A percentile compares a stretch with the other conserved stretches of the same genome.
These are phyloP conservation scores for Pontederia paniculata DNA, from an alignment of 176 grass and related monocot species.

Conservation along the genomic window DNA sequence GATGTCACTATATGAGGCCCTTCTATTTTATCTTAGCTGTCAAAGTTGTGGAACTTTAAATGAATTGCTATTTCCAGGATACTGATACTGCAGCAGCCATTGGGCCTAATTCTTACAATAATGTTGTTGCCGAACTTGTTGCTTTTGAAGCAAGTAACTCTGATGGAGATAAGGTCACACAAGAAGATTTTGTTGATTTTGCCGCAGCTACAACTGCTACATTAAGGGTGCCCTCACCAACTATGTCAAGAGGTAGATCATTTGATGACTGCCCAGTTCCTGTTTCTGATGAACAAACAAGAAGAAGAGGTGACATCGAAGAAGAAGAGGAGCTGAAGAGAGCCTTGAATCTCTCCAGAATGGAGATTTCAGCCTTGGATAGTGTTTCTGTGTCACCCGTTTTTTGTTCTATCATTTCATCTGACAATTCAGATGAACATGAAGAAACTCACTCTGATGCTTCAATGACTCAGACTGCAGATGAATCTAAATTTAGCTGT, in stretches of 20 bases:
- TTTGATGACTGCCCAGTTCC: constrained; percentile 53
- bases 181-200: constrained; percentile 79
- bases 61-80: constrained; percentile 36
- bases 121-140: constrained; percentile 64
- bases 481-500: constrained; percentile 9
- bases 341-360: constrained; percentile 68
- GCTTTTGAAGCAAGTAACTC: constrained; percentile 45
- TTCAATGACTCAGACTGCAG: constrained; percentile 14
- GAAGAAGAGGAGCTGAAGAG: constrained; percentile 85
- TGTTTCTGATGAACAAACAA: constrained; percentile 28
- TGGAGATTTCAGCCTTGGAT: constrained; percentile 28
- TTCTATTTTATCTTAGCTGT: no score
- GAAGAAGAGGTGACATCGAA: constrained; percentile 57
- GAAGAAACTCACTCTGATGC: constrained; percentile 5
- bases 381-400: constrained; percentile 32
- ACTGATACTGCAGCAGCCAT: constrained; percentile 63
- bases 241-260: constrained; percentile 49
- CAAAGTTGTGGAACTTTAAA: not conserved
- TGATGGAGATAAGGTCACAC: constrained; percentile 31
- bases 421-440: constrained; percentile 28
- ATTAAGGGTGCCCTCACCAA: constrained; percentile 72
- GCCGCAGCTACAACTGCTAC: constrained; percentile 74
- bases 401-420: constrained; percentile 17
- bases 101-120: constrained; percentile 89
- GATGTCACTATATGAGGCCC: no score